Percentiles rank a stretch among this genome's conserved stretches.
Conservation (phyloP, 768 basidiomycete genomes). For the Pleurotus ostreatus region DNA sequence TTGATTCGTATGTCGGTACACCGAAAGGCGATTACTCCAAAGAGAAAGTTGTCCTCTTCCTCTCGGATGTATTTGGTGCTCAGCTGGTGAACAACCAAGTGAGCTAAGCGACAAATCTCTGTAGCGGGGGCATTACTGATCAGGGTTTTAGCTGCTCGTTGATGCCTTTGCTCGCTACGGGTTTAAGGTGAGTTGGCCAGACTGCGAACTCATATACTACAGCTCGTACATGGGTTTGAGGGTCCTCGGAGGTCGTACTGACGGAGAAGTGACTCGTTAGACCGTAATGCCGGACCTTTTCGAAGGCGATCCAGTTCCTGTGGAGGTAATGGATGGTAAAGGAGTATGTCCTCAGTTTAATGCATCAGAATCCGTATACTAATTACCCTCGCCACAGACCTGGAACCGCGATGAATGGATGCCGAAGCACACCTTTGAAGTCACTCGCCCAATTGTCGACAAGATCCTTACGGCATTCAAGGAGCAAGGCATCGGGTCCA, state of each 20-base stretch:
- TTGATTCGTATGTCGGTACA: conserved; percentile 49
- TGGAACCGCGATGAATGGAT: conserved; percentile 23
- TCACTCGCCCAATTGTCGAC: conserved; percentile 24
- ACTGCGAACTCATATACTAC: neutral
- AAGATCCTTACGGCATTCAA: conserved; percentile 26
- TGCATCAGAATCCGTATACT: no score
- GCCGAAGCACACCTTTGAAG: conserved; percentile 15
- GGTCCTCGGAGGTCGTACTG: no score
- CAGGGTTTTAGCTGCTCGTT: conserved; percentile 20
- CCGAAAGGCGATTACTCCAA: conserved; percentile 47
- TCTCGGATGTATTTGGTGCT: conserved; percentile 51
- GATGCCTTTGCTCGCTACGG: conserved; percentile 36
- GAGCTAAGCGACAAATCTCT: conserved; percentile 6
- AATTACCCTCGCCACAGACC: neutral
- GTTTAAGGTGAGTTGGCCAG: conserved; percentile 19
- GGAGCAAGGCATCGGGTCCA: conserved; percentile 24
- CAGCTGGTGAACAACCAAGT: conserved; percentile 44
- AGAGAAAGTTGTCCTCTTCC: conserved; percentile 52
- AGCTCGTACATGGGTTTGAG: no score
- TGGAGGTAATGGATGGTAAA: conserved; percentile 11
- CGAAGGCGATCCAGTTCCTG: conserved; percentile 10
- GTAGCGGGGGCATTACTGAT: no score
- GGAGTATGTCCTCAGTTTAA: neutral
- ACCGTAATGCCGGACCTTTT: conserved; percentile 12
- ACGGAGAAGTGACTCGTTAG: neutral